Percentiles rank a stretch among this genome's conserved stretches.
Evolutionary conservation across 306 rosid species (phyloP).

Genomic region (Spatholobus suberectus): DNA sequence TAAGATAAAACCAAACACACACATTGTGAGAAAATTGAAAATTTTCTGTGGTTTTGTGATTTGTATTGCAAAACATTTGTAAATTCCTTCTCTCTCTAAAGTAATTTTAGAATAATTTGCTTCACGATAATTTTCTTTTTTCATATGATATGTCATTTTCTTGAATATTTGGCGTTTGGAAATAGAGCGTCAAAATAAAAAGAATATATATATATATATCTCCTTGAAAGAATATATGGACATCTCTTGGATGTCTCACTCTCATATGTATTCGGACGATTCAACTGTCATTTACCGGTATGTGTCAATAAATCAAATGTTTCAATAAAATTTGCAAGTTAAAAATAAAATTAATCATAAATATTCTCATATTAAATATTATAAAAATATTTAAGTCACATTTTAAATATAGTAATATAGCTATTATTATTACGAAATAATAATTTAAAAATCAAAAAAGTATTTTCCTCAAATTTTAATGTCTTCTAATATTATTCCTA

Average conservation of each 20-base stretch:
- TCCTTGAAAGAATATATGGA: background rate
- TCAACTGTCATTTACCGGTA: background rate
- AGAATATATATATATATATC: background rate
- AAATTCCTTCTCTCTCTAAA: background rate
- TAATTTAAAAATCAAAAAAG: too few species aligned
- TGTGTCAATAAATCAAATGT: background rate
- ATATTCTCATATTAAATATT: background rate
- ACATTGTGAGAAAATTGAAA: too few species aligned
- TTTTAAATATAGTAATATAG: background rate
- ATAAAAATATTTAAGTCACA: too few species aligned
- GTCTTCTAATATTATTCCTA: too few species aligned
- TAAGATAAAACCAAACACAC: background rate
- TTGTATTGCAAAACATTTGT: too few species aligned
- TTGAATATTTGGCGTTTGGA: background rate
- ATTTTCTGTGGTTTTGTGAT: too few species aligned
- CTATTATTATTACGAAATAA: too few species aligned
- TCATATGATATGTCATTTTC: slow-evolving; percentile 1
- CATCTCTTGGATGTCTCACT: background rate
- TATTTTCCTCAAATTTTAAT: too few species aligned
- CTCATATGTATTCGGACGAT: background rate
- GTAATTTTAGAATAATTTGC: background rate
- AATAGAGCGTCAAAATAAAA: background rate
- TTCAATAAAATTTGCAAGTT: background rate
- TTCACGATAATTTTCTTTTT: background rate
- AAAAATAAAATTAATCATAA: background rate